Conservation (phyloP, 2,329 filamentous ascomycete species). For the Microthyrium microscopicum region DNA sequence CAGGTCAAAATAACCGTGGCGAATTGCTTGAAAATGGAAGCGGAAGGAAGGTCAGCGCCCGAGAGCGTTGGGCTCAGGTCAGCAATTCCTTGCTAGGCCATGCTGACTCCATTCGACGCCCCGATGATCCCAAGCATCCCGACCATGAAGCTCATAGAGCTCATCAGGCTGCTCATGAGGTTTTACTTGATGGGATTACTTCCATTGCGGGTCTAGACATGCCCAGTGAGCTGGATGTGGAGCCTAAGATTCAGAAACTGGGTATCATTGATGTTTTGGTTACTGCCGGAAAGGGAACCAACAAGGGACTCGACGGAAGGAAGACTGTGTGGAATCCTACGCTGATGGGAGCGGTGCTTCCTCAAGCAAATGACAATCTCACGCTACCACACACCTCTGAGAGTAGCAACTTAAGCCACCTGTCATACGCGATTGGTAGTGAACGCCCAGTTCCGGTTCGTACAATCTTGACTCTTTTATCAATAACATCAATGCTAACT, state of each 20-base stretch:
- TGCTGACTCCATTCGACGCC: slow-evolving; percentile 16
- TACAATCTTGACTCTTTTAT: no score
- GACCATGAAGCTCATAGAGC: no score
- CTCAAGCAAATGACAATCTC: no score
- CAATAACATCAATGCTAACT: no score
- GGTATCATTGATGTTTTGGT: slow-evolving; percentile 22
- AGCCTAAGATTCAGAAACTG: slow-evolving; percentile 18
- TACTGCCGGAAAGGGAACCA: slow-evolving; percentile 9
- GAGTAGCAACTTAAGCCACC: no score
- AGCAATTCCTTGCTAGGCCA: slow-evolving; percentile 17
- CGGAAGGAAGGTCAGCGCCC: slow-evolving; percentile 7
- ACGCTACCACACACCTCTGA: no score
- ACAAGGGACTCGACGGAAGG: no score
- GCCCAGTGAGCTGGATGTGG: slow-evolving; percentile 17
- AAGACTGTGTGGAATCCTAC: neutral
- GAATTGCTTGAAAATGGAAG: slow-evolving; percentile 8
- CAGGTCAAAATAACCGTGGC: slow-evolving; percentile 13
- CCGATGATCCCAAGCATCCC: slow-evolving; percentile 23
- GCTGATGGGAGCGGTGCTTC: no score
- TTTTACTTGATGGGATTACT: no score
- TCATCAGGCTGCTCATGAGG: no score
- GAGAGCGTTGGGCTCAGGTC: slow-evolving; percentile 21
- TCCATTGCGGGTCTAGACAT: slow-evolving; percentile 21
- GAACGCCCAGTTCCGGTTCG: no score
- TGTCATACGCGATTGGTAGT: no score